phyloP scores from a whole-genome alignment of 2,329 filamentous ascomycete species.

The Alternaria gaisen region DNA sequence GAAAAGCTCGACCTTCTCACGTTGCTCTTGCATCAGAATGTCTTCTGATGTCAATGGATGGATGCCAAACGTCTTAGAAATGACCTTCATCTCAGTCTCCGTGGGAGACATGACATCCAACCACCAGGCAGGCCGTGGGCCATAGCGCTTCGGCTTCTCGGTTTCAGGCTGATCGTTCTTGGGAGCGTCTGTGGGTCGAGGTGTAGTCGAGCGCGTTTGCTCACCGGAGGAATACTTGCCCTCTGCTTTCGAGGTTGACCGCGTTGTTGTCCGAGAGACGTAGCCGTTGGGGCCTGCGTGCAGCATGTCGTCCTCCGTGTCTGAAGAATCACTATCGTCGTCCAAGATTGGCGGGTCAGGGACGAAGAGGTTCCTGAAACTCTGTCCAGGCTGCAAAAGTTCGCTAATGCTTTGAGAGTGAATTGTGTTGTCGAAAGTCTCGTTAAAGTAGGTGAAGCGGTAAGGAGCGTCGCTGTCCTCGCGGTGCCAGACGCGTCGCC shows the following conservation, averaged over 20 bases:
- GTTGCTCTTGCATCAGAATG: conserved; percentile 95
- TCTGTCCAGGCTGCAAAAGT: conserved; percentile 82
- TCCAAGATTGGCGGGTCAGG: conserved; percentile 76
- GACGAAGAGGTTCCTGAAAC: conserved; percentile 87
- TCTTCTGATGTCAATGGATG: conserved; percentile 96
- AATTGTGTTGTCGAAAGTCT: conserved; percentile 93
- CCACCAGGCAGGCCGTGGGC: conserved; percentile 95
- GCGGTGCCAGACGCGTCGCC: conserved; percentile 80
- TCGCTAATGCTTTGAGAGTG: conserved; percentile 96
- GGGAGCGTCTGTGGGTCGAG: conserved; percentile 52
- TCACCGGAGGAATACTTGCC: conserved; percentile 39
- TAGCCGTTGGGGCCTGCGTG: conserved; percentile 36
- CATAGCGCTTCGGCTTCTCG: conserved; percentile 59
- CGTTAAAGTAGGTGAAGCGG: conserved; percentile 98
- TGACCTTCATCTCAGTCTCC: conserved; percentile 92
- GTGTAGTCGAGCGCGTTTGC: conserved; percentile 18
- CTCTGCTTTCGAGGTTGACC: conserved; percentile 4
- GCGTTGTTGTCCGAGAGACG: conserved; percentile 36
- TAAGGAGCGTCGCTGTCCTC: conserved; percentile 91
- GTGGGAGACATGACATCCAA: conserved; percentile 91
- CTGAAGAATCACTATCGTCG: conserved; percentile 71
- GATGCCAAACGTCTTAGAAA: conserved; percentile 92
- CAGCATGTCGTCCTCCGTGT: conserved; percentile 57
- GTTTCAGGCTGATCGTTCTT: conserved; percentile 47
- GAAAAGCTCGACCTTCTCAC: conserved; percentile 98